Percentiles rank a stretch among this genome's conserved stretches.
Evolutionary conservation across 805 yeast genomes (phyloP).

Genomic region (Monosporozyma yasuniensis): DNA sequence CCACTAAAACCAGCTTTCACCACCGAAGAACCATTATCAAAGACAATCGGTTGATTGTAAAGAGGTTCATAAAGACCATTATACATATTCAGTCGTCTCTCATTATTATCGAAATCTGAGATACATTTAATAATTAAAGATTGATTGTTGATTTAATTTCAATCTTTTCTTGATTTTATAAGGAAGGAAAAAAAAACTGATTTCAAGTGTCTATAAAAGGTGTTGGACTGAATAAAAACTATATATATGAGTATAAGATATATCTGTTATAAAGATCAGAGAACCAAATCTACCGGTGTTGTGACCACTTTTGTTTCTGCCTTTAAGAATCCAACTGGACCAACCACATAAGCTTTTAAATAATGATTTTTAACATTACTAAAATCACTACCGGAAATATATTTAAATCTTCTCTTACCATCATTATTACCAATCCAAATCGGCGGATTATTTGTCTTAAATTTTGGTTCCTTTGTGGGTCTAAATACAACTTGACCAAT

Average conservation of each 20-base stretch:
- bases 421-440: slow-evolving; percentile 5
- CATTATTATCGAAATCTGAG: background rate
- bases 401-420: slow-evolving; percentile 1
- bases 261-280: background rate
- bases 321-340: slow-evolving; percentile 24
- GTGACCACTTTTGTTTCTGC: slow-evolving; percentile 8
- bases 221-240: background rate
- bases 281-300: background rate
- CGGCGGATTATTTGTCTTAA: slow-evolving; percentile 21
- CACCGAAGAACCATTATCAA: slow-evolving; percentile 81
- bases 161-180: background rate
- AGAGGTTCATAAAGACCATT: slow-evolving; percentile 12
- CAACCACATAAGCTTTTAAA: slow-evolving; percentile 23
- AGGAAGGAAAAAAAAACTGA: background rate
- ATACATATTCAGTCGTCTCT: background rate
- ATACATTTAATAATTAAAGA: background rate
- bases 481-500: slow-evolving; percentile 39
- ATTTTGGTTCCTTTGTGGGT: slow-evolving; percentile 17
- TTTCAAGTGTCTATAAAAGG: background rate
- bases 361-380: slow-evolving; percentile 18
- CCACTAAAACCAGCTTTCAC: slow-evolving; percentile 91
- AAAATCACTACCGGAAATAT: slow-evolving; percentile 2
- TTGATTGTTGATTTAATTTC: background rate
- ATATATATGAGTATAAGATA: background rate
- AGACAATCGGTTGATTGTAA: slow-evolving; percentile 63